phyloP scores from a whole-genome alignment of 2,329 filamentous ascomycete genomes.

The Aspergillus pseudoterreus region DNA sequence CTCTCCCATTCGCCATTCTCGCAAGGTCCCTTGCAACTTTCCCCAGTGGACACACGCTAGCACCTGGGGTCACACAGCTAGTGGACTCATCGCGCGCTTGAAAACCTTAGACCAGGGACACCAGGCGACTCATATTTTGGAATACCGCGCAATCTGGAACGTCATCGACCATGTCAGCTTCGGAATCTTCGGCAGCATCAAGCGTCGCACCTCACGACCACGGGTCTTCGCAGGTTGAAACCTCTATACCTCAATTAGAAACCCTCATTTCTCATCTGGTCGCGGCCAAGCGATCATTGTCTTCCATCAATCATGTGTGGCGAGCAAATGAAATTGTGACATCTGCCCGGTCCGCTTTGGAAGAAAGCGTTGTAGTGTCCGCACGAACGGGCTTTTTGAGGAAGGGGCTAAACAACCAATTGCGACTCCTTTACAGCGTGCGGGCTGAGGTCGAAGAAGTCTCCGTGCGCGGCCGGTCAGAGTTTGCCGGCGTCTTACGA shows the following conservation, averaged over 20 bases:
- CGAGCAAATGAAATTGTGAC: slow-evolving; percentile 84
- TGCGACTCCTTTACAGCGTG: slow-evolving; percentile 43
- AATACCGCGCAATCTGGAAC: neutral
- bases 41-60: no score
- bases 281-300: slow-evolving; percentile 80
- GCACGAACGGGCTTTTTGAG: slow-evolving; percentile 67
- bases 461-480: slow-evolving; percentile 38
- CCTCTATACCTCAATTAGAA: slow-evolving; percentile 54
- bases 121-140: neutral
- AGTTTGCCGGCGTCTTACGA: slow-evolving; percentile 49
- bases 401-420: slow-evolving; percentile 53
- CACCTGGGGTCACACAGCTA: no score
- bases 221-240: slow-evolving; percentile 12
- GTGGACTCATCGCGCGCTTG: no score
- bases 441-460: slow-evolving; percentile 43
- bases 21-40: neutral
- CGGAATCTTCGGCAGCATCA: slow-evolving; percentile 26
- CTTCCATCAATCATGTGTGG: slow-evolving; percentile 76
- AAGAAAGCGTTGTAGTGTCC: slow-evolving; percentile 71
- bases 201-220: slow-evolving; percentile 11
- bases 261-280: slow-evolving; percentile 80
- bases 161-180: slow-evolving; percentile 26
- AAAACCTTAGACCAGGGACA: no score
- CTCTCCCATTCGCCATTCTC: neutral
- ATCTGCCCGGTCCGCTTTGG: slow-evolving; percentile 68